Base-by-base conservation (phyloP, 495 filamentous ascomycete species). In the Penicillium ochrochloron region DNA sequence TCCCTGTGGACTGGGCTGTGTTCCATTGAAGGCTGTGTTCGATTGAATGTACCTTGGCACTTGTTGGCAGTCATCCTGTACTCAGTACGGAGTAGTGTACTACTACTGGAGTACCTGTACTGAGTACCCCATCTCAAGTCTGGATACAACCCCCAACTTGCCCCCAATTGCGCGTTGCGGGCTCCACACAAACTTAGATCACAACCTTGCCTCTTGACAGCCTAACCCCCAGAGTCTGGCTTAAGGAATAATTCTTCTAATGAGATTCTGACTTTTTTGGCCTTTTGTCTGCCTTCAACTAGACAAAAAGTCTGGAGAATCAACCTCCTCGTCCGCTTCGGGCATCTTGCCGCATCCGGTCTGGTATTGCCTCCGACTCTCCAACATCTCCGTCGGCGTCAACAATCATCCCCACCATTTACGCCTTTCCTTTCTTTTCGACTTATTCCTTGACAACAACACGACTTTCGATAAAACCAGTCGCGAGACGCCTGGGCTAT, bases 311-410 rank as follows among this genome's bases (percentile, higher is more conserved):
- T 48, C 44, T 17, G 21, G 19, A 23, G 19, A 48, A 25, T 25
- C 25, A 27, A 23, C 6, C 56, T 44, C 21, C 17, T 58, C 34
- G 23, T 29, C 56, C 39, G 53, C 34, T 56, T 37, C 61, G 64
- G 61, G 57, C 61, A 54, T 64, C 57, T 70, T 63, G 48, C 67
- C 67, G 67, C 29, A 62, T 66, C 39, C 67, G 67, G 67, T 59
- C 54, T 63, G 29, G 41, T 39, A 25, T 48, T 48, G 44, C 44
- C 44, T 48, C 19, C 42, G 42, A 48, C 42, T 52, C 23, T 31
- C 19, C 42, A n/a, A 44, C 2, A 1, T 8, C 21, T 15, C 42
- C 42, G 19, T n/a, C n/a, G n/a, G n/a, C 25, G 25, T 23, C 44
- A 48, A 48, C 21, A 12, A 48, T 23, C 7, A 33, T 8, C 9